Evolutionary conservation across 805 yeast species (phyloP), one percentile per base, ranked within the genome.

Genomic region (Metschnikowia matae): DNA sequence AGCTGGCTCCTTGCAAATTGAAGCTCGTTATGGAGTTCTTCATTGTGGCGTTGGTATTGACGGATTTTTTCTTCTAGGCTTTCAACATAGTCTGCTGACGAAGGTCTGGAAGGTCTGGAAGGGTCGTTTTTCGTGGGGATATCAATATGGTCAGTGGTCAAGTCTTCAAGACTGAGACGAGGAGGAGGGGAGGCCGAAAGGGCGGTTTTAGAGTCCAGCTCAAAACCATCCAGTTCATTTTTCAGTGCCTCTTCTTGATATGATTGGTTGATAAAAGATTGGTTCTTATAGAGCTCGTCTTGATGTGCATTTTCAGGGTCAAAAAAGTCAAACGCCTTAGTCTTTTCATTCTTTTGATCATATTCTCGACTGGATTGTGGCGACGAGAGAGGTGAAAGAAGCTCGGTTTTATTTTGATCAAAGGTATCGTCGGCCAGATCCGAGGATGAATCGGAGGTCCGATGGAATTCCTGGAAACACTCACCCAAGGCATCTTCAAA

Each of bases 371-470:
- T 55, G 11, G 73, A 68, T 11, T 53, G 61, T 1, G 74, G 73
- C 2, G 73, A 64, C 3, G 73, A 68, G 8, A 57, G 55, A 15
- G 72, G 71, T 10, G 70, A 62, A 29, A 47, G 40, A 14, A 36
- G 32, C 17, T 50, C 48, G 10, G 40, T 41, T 14, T 38, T 44
- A 48, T 29, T 39, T 23, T 54, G 39, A 44, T 54, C 58, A 29
- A 54, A 54, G 3, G 57, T 56, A 20, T 54, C 56, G n/a, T 50
- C 55, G 17, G 48, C 41, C 18, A 41, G 37, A 5, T 40, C 43
- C 14, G 45, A 41, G 17, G 26, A 20, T 3, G 34, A 33, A 18
- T 42, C 45, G 14, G 45, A 41, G 35, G 18, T 20, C 13, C 38
- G 26, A 10, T 33, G 45, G 10, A 42, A 20, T n/a, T 42, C 45